Evolutionary conservation across 495 filamentous ascomycete species (phyloP).

Genomic region (Daldinia childiae): DNA sequence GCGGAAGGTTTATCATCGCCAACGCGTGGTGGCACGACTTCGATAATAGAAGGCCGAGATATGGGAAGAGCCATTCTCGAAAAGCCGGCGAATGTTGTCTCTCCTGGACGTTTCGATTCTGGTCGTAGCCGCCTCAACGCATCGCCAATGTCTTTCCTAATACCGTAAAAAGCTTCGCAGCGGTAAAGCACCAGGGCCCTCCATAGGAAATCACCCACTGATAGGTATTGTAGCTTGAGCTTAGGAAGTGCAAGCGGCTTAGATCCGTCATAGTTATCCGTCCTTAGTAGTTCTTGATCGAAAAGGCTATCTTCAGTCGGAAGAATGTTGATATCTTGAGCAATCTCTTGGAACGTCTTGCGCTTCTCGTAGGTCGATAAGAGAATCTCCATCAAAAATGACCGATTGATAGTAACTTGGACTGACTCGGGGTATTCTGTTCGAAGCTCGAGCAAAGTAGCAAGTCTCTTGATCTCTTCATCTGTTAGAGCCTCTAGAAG

Average conservation of each 20-base stretch:
- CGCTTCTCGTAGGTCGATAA: conserved; percentile 80
- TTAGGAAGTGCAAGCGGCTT: conserved; percentile 92
- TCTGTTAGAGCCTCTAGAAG: conserved; percentile 78
- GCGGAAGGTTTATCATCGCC: conserved; percentile 85
- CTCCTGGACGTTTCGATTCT: conserved; percentile 66
- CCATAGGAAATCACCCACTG: conserved; percentile 95
- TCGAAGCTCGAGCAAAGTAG: conserved; percentile 76
- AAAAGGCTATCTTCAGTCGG: conserved; percentile 90
- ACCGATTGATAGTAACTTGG: conserved; percentile 67
- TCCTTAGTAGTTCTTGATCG: conserved; percentile 81
- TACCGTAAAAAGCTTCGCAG: conserved; percentile 92
- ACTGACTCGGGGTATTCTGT: conserved; percentile 79
- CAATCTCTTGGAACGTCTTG: conserved; percentile 83
- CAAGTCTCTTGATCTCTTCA: conserved; percentile 74
- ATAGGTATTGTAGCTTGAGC: conserved; percentile 93
- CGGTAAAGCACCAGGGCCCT: conserved; percentile 88
- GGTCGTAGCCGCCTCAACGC: conserved; percentile 82
- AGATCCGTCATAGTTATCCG: conserved; percentile 90
- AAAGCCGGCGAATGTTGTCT: conserved; percentile 80
- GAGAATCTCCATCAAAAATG: conserved; percentile 78
- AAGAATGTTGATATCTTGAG: conserved; percentile 73
- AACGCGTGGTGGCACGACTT: conserved; percentile 84
- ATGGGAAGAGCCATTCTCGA: conserved; percentile 93
- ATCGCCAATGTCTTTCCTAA: conserved; percentile 88
- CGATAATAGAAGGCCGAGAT: conserved; percentile 84